phyloP scores from a whole-genome alignment of 495 filamentous ascomycete genomes.

The Gamarada debralockiae region DNA sequence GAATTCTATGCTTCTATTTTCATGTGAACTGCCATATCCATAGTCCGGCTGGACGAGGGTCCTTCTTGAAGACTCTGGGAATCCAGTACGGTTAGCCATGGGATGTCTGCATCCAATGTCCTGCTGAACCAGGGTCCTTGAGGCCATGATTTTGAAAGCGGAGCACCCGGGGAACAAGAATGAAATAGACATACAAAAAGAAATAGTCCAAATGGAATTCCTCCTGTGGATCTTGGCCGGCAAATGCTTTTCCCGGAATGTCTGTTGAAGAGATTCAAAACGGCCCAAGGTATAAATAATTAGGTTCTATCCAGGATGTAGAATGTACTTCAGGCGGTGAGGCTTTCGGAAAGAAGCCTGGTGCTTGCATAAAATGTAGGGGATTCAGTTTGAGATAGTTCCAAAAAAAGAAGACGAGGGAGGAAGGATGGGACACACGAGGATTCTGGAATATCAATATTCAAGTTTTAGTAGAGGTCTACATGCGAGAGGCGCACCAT shows the following conservation, averaged over 20 bases:
- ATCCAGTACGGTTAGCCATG: too few relatives aligned
- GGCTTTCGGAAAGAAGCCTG: too few relatives aligned
- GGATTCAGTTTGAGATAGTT: too few relatives aligned
- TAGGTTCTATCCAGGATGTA: slow-evolving; percentile 16
- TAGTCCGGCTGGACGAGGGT: slow-evolving; percentile 23
- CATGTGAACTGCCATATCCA: slow-evolving; percentile 12
- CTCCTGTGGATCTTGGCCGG: not conserved
- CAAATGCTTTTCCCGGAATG: not conserved
- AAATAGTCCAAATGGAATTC: slow-evolving; percentile 14
- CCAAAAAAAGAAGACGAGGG: too few relatives aligned
- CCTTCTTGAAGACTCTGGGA: too few relatives aligned
- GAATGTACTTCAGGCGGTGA: slow-evolving; percentile 13
- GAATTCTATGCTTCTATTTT: slow-evolving; percentile 12
- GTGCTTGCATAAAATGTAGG: too few relatives aligned
- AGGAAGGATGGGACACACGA: too few relatives aligned
- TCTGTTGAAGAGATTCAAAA: slow-evolving; percentile 5
- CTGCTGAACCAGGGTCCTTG: too few relatives aligned
- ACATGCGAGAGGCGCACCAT: too few relatives aligned
- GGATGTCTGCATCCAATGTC: too few relatives aligned
- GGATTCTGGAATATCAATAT: too few relatives aligned
- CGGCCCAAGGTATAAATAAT: slow-evolving; percentile 5
- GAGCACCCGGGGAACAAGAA: slow-evolving; percentile 8
- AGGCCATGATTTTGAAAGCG: slow-evolving; percentile 22
- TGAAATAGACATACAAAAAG: slow-evolving; percentile 21
- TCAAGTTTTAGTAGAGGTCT: too few relatives aligned